Conservation (phyloP, 441 rosid genomes). For the Gossypium laxum region DNA sequence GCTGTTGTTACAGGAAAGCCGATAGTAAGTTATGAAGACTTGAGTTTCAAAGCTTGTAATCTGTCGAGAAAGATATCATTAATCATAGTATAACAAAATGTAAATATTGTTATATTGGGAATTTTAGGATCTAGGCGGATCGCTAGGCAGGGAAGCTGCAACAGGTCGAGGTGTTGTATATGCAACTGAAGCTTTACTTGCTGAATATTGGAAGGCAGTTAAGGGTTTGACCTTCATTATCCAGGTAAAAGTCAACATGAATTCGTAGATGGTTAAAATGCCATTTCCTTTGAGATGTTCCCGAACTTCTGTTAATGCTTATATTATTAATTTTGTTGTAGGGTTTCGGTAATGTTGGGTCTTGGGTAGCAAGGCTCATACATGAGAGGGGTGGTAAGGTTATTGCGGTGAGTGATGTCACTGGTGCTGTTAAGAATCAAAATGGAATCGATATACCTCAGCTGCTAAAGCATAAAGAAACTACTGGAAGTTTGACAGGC, state of each 20-base stretch:
- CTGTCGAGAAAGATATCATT: neutral
- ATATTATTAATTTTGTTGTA: constrained; percentile 14
- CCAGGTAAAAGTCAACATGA: constrained; percentile 44
- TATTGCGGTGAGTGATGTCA: constrained; percentile 76
- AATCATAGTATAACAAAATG: neutral
- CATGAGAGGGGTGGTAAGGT: constrained; percentile 87
- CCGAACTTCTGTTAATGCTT: neutral
- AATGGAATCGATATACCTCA: constrained; percentile 62
- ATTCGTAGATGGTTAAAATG: neutral
- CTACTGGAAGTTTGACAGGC: constrained; percentile 44
- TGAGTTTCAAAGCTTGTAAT: constrained; percentile 3
- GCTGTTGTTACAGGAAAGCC: constrained; percentile 97
- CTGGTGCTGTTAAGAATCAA: constrained; percentile 70
- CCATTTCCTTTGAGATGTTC: neutral
- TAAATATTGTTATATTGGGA: constrained; percentile 7
- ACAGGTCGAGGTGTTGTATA: constrained; percentile 86
- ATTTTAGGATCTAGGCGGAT: constrained; percentile 90
- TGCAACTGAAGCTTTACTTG: constrained; percentile 85
- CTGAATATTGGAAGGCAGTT: constrained; percentile 71
- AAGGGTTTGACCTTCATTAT: constrained; percentile 63
- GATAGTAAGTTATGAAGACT: constrained; percentile 37
- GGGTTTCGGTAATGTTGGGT: constrained; percentile 97
- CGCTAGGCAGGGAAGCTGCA: constrained; percentile 95
- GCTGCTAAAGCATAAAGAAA: constrained; percentile 52
- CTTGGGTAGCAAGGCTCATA: constrained; percentile 76